Conservation (phyloP, 2,329 filamentous ascomycete genomes). For the Tolypocladium inflatum region DNA sequence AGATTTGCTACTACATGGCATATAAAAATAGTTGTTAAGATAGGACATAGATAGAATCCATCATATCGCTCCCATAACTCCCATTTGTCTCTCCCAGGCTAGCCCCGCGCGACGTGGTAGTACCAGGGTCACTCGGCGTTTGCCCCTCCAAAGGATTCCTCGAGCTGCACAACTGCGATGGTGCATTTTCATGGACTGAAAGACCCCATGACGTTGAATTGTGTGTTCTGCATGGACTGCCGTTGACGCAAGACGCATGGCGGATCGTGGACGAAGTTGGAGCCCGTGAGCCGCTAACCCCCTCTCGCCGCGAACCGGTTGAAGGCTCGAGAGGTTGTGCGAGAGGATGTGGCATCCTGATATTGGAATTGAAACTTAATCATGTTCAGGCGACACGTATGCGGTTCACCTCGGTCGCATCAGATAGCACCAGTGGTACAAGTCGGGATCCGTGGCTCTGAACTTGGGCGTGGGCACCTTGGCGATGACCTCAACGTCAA, state of each 20-base stretch:
- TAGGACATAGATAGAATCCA: background rate
- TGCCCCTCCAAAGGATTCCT: no score
- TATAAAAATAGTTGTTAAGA: background rate
- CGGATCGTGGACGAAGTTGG: background rate
- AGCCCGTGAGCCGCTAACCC: background rate
- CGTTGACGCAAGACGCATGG: background rate
- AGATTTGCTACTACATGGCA: background rate
- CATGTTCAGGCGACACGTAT: background rate
- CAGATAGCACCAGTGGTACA: conserved; percentile 36
- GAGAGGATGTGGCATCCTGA: background rate
- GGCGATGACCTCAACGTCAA: conserved; percentile 30
- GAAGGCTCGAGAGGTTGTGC: background rate
- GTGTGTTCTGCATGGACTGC: background rate
- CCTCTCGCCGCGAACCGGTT: background rate
- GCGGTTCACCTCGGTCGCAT: conserved; percentile 20
- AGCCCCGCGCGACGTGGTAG: background rate
- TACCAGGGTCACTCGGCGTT: background rate
- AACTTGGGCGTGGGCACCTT: conserved; percentile 31
- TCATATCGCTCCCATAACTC: background rate
- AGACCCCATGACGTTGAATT: background rate
- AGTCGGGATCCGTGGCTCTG: conserved; percentile 32
- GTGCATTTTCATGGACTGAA: background rate
- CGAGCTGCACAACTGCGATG: background rate
- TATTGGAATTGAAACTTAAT: background rate
- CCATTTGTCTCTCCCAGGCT: background rate